Evolutionary conservation across 441 rosid genomes (phyloP).

Genomic region (Sinapis alba): DNA sequence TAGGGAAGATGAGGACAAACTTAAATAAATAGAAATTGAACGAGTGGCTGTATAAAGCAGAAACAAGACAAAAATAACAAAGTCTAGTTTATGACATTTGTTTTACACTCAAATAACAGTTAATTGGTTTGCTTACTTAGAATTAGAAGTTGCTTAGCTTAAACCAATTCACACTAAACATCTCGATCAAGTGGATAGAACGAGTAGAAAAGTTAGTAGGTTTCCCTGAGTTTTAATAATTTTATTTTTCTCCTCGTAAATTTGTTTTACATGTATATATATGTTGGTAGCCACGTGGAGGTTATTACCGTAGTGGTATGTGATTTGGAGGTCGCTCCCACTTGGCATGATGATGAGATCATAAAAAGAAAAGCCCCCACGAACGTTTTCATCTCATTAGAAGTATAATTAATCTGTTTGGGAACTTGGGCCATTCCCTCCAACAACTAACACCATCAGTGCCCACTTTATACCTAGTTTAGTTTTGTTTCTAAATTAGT

Average conservation of each 20-base stretch:
- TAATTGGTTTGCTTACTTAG: background rate
- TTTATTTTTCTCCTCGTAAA: background rate
- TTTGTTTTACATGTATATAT: background rate
- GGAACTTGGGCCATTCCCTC: conserved; percentile 88
- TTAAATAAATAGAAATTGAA: background rate
- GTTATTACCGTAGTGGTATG: conserved; percentile 36
- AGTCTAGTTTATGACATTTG: background rate
- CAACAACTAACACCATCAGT: conserved; percentile 37
- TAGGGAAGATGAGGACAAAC: background rate
- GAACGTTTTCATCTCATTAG: conserved; percentile 46
- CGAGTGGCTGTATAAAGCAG: background rate
- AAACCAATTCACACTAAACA: background rate
- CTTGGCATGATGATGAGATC: conserved; percentile 52
- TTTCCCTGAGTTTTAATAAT: background rate
- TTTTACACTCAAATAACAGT: background rate
- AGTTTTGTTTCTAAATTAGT: background rate
- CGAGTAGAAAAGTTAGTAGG: background rate
- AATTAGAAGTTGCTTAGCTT: background rate
- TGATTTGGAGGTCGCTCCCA: conserved; percentile 49
- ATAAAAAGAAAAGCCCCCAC: conserved; percentile 50
- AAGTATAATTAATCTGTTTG: conserved; percentile 61
- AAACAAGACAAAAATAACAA: background rate
- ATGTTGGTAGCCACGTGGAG: conserved; percentile 38
- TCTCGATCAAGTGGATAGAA: background rate
- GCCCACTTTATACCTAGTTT: conserved; percentile 18